These are phyloP conservation scores for Citeromyces nyonsensis DNA, from an alignment of 805 yeast species.

Conservation along the genomic window DNA sequence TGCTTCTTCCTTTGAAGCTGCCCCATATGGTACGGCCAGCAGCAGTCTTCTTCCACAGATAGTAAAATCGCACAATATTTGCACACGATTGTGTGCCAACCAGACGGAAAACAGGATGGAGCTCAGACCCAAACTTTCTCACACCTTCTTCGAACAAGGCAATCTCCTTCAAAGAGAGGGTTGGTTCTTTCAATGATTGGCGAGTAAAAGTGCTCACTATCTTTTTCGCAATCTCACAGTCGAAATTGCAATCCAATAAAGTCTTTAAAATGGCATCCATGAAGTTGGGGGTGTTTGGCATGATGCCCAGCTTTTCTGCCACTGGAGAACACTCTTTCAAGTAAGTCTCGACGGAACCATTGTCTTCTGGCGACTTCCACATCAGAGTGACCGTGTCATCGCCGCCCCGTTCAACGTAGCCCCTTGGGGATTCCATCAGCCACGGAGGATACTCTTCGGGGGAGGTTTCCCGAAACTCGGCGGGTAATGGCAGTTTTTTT, in stretches of 20 bases:
- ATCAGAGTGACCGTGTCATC: slow-evolving; percentile 47
- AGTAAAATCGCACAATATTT: slow-evolving; percentile 76
- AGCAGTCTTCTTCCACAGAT: slow-evolving; percentile 81
- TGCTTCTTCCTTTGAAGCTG: slow-evolving; percentile 53
- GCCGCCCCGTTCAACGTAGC: slow-evolving; percentile 75
- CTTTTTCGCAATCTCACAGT: slow-evolving; percentile 30
- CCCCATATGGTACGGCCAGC: slow-evolving; percentile 75
- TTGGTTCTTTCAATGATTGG: slow-evolving; percentile 58
- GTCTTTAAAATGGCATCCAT: slow-evolving; percentile 55
- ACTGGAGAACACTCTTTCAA: slow-evolving; percentile 35
- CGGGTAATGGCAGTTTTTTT: slow-evolving; percentile 21
- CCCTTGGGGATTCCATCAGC: slow-evolving; percentile 68
- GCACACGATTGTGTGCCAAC: slow-evolving; percentile 65
- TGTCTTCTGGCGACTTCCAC: slow-evolving; percentile 38
- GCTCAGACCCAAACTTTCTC: slow-evolving; percentile 56
- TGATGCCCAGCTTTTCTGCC: slow-evolving; percentile 38
- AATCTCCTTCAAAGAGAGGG: slow-evolving; percentile 49
- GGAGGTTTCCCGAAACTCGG: slow-evolving; percentile 21
- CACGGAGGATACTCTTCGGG: slow-evolving; percentile 48
- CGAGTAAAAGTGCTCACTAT: slow-evolving; percentile 33
- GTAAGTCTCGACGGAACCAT: slow-evolving; percentile 31
- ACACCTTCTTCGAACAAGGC: slow-evolving; percentile 64
- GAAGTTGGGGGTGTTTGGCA: slow-evolving; percentile 65
- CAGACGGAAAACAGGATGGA: slow-evolving; percentile 54
- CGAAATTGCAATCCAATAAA: slow-evolving; percentile 34